These are phyloP conservation scores for Lachancea thermotolerans DNA, from an alignment of 805 yeast species.

Conservation along the genomic window DNA sequence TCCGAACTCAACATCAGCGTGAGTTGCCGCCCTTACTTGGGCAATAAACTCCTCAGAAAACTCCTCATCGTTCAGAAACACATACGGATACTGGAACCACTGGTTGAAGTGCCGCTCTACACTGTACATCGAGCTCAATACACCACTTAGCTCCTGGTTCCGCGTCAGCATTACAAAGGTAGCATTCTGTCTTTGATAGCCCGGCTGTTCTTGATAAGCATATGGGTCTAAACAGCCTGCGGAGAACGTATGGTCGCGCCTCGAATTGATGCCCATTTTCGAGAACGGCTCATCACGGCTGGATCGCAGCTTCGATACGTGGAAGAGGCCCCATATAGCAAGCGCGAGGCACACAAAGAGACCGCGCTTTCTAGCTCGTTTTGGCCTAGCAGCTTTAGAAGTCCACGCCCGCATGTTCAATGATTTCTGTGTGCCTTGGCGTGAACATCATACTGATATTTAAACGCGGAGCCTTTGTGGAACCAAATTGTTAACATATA, in stretches of 20 bases:
- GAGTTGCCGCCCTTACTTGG: slow-evolving; percentile 45
- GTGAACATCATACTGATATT: background rate
- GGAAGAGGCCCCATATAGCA: background rate
- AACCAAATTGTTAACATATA: background rate
- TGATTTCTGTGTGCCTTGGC: too few relatives aligned
- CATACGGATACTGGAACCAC: slow-evolving; percentile 92
- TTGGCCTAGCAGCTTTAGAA: background rate
- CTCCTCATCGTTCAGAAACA: slow-evolving; percentile 74
- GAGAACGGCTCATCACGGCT: slow-evolving; percentile 7
- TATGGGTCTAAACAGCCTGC: slow-evolving; percentile 50
- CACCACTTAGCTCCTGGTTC: slow-evolving; percentile 75
- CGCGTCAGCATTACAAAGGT: slow-evolving; percentile 79
- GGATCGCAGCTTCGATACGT: background rate
- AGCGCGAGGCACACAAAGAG: background rate
- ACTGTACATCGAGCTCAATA: slow-evolving; percentile 60
- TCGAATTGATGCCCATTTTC: slow-evolving; percentile 14
- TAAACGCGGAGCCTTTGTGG: background rate
- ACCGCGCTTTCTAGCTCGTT: background rate
- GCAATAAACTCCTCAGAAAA: slow-evolving; percentile 59
- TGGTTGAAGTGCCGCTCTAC: slow-evolving; percentile 87
- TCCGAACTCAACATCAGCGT: slow-evolving; percentile 68
- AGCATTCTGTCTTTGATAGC: slow-evolving; percentile 59
- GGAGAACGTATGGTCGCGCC: slow-evolving; percentile 41
- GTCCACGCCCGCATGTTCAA: background rate
- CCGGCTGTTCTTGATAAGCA: slow-evolving; percentile 24